Base-by-base conservation (phyloP, 2,329 filamentous ascomycete genomes). In the Aspergillus niger region DNA sequence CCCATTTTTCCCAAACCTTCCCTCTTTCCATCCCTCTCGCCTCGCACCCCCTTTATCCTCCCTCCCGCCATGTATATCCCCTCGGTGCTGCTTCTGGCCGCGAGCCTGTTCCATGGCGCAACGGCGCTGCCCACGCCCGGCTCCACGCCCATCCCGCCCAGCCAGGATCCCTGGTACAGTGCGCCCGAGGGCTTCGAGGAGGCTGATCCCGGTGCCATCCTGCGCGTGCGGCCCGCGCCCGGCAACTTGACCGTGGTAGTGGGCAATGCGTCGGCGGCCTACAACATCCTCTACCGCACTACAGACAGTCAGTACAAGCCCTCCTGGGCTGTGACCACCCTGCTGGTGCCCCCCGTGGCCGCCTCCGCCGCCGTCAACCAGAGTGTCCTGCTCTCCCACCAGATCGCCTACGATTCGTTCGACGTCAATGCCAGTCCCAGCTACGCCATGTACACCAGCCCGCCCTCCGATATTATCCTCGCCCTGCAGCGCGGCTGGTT, bases 401-500 rank as follows among this genome's bases (percentile, higher is more conserved):
- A 81, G 56, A 67, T 76, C n/a, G 65, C 77, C 2, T 69, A 69
- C 30, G 65, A 70, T 55, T 64, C 60, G 3, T 58, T 62, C 24
- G 56, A 62, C 48, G 41, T 63, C 11, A 59, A 70, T 41, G 63
- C 58, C 51, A 69, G 67, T 22, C 69, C 69, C 3, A 65, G 62
- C n/a, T 70, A 69, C 57, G 60, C 63, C 32, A 36, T 68, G 32
- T 61, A 59, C 30, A 22, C 24, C 13, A 10, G 15, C 73, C 50
- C 70, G 36, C 76, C 78, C 4, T 77, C 73, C 59, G 60, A 52
- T 48, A 62, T 80, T 41, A 57, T 67, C 6, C 48, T 65, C 8
- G 73, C 75, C 2, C 74, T 83, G 0, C 71, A 72, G n/a, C 70
- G 59, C 13, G 80, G 81, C 5, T 82, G 80, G 79, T 73, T 77